Base-by-base conservation (phyloP, 306 rosid genomes). In the Sechiopsis laciniata region DNA sequence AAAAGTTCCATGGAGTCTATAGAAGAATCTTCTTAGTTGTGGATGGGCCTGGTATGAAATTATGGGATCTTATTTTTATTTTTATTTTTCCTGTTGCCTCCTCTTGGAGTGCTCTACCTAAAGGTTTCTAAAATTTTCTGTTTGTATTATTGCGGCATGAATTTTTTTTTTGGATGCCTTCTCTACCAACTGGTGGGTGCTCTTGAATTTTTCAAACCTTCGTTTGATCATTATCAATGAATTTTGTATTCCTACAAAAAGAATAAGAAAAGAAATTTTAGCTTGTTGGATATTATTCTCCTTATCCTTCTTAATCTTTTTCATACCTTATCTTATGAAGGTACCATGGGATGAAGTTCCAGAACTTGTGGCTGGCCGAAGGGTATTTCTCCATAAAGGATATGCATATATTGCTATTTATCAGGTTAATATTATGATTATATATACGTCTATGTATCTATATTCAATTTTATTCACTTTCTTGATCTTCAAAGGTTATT, bases 271-370 rank as follows among this genome's bases (percentile, higher is more conserved):
- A 11, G n/a, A 48, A 46, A 48, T 48, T 21, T 12, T 29, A 68
- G 55, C 55, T 42, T 68, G 42, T 48, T 68, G 57, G 21, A 69
- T 20, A 2, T 45, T 74, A 73, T 71, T 65, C 73, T 7, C 46
- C 21, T 78, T 20, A 11, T 45, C 13, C 48, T 16, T 60, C 48
- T 16, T 60, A 50, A 50, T 50, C 54, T 56, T n/a, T 50, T 68
- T 68, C 55, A 19, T 63, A 54, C 22, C 16, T 56, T 61, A 74
- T 75, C 50, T 68, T n/a, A 54, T 83, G 77, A 79, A 94, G 99
- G 96, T 91, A 48, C 95, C 97, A 10, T 94, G 85, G 80, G 92
- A 91, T 86, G 99, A 91, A 85, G 97, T 94, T 84, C 95, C 97
- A 71, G 96, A 89, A 78, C 99, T 94, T 61, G 95, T 91, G 52